Evolutionary conservation across 371 early-diverging fungal genomes (phyloP).

Genomic region (Gilbertella persicaria): DNA sequence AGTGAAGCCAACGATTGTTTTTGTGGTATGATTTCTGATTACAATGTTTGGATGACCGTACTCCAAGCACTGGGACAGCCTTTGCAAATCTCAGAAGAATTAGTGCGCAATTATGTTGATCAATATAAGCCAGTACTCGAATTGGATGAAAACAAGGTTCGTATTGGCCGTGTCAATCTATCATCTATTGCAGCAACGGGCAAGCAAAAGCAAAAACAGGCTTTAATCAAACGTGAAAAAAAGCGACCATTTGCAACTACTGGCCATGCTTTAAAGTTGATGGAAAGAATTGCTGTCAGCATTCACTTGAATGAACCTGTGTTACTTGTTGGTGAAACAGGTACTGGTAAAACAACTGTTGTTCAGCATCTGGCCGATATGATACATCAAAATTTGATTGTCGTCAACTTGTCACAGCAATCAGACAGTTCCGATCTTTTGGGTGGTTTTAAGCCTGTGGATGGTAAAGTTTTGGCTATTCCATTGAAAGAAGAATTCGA

Average conservation of each 20-base stretch:
- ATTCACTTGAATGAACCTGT: constrained; percentile 87
- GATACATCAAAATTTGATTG: constrained; percentile 78
- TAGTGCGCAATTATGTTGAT: constrained; percentile 73
- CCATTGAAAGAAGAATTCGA: constrained; percentile 88
- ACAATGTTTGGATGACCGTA: constrained; percentile 63
- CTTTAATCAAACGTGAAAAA: constrained; percentile 36
- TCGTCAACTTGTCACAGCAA: constrained; percentile 98
- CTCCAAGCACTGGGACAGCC: constrained; percentile 68
- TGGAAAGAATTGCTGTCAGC: constrained; percentile 87
- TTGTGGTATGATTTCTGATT: constrained; percentile 79
- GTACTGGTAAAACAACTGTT: constrained; percentile 99
- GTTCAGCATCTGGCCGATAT: constrained; percentile 93
- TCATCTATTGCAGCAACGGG: constrained; percentile 38
- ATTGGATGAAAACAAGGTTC: constrained; percentile 44
- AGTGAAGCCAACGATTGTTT: constrained; percentile 91
- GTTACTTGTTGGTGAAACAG: constrained; percentile 98
- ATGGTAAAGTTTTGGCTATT: constrained; percentile 77
- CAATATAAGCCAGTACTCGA: constrained; percentile 71
- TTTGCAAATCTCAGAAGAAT: constrained; percentile 70
- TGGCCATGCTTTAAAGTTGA: constrained; percentile 69
- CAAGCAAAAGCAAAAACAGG: constrained; percentile 33
- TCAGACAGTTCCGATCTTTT: constrained; percentile 96
- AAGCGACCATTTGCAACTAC: constrained; percentile 80
- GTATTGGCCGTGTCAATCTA: constrained; percentile 74
- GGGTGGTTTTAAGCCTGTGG: constrained; percentile 98